phyloP scores from a whole-genome alignment of 257 asterid species.

The Plantago elongata region DNA sequence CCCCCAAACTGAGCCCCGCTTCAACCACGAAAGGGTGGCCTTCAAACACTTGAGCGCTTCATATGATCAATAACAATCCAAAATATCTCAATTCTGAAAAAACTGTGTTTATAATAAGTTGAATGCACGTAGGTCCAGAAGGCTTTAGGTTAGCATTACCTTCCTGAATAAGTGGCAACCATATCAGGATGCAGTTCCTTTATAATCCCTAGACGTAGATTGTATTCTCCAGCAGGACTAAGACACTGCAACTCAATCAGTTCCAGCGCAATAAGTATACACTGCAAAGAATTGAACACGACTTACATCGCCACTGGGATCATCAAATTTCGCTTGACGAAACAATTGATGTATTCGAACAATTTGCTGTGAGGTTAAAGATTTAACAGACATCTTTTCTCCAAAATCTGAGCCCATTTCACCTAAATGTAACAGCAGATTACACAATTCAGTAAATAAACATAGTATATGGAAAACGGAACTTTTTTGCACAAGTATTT shows the following conservation, averaged over 20 bases:
- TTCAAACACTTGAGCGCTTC: constrained; percentile 91
- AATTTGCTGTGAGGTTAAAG: constrained; percentile 77
- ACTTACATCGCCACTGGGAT: constrained; percentile 86
- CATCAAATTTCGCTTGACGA: constrained; percentile 94
- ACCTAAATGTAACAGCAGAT: constrained; percentile 37
- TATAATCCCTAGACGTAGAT: constrained; percentile 77
- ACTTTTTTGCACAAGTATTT: constrained; percentile 1
- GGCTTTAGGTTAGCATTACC: constrained; percentile 34
- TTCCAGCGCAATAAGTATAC: constrained; percentile 17
- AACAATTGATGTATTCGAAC: constrained; percentile 86
- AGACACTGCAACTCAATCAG: constrained; percentile 56
- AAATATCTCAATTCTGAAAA: constrained; percentile 14
- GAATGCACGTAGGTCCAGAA: not conserved
- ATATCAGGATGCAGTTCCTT: constrained; percentile 92
- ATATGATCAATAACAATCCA: constrained; percentile 16
- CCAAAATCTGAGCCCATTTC: constrained; percentile 85
- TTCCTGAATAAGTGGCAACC: constrained; percentile 96
- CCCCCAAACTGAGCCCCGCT: constrained; percentile 92
- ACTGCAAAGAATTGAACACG: constrained; percentile 12
- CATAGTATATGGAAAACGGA: not conserved
- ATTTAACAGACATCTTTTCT: constrained; percentile 58
- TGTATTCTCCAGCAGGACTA: constrained; percentile 95
- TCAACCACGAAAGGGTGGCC: constrained; percentile 94
- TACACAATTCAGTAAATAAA: constrained; percentile 15
- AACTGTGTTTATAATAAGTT: not conserved